phyloP scores from a whole-genome alignment of 2,329 filamentous ascomycete species.

The Botrytis paeoniae region DNA sequence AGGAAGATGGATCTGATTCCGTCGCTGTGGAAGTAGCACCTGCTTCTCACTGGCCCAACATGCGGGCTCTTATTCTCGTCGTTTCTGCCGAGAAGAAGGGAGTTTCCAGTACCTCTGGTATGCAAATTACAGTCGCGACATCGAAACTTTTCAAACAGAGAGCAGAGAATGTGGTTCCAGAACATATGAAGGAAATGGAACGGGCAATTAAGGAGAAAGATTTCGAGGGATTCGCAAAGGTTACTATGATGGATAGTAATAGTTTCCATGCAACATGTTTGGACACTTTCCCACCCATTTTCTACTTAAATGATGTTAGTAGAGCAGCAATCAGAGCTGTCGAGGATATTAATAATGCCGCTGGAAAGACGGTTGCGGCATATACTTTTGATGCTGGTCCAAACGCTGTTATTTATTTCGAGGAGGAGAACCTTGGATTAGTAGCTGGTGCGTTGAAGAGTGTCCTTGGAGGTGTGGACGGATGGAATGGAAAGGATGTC shows the following conservation, averaged over 20 bases:
- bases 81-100: conserved; percentile 94
- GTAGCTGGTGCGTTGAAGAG: conserved; percentile 78
- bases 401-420: conserved; percentile 95
- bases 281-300: conserved; percentile 95
- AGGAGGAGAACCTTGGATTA: conserved; percentile 69
- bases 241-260: conserved; percentile 97
- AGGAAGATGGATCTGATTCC: conserved; percentile 79
- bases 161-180: conserved; percentile 72
- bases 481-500: conserved; percentile 65
- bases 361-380: conserved; percentile 77
- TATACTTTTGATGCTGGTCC: conserved; percentile 98
- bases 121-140: conserved; percentile 94
- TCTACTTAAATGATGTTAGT: conserved; percentile 96
- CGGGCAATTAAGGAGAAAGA: conserved; percentile 73
- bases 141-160: conserved; percentile 82
- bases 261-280: conserved; percentile 93
- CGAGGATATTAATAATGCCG: conserved; percentile 79
- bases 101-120: conserved; percentile 86
- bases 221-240: conserved; percentile 80
- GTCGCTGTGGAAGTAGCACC: conserved; percentile 84
- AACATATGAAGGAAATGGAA: conserved; percentile 81
- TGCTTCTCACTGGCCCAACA: conserved; percentile 88
- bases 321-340: conserved; percentile 83
- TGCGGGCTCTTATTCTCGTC: conserved; percentile 89
- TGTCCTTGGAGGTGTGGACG: conserved; percentile 60